Base-by-base conservation (phyloP, 352 stramenopile genomes). In the Blastocystis sp. region DNA sequence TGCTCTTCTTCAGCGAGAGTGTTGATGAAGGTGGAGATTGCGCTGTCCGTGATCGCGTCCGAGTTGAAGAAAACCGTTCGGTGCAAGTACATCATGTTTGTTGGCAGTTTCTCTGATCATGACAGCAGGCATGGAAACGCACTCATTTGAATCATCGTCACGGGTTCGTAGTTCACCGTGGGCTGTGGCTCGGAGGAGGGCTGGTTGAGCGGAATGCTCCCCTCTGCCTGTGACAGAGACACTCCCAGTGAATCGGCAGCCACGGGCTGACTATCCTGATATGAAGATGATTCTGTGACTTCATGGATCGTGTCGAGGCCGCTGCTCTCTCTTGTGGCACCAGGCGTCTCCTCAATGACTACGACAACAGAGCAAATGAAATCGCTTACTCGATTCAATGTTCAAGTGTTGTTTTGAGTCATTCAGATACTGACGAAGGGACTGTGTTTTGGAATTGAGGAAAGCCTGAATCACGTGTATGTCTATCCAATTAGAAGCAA, bases 91-190 rank as follows among this genome's bases (percentile, higher is more conserved):
- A 59, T 38, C 2, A 84, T 11, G 34, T 21, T 64, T 3, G 21
- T 68, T 19, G 28, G 19, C 9, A 84, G n/a, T 17, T 45, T 54
- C 28, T 84, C 74, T 84, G 54, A 3, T 21, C 19, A 59, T 68
- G 17, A 59, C 0, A 84, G 24, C 3, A 52, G 45, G 10, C 34
- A 84, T 17, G 40, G 14, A 45, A 4, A 19, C 24, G 19, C 43
- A 84, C 74, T 84, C 74, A 84, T 84, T 10, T 59, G 74, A 14
- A 84, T 84, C 74, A 84, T 84, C 11, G 3, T 40, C 54, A 84
- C 74, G 1, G 52, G n/a, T 7, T 84, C 74, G 14, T 69, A 84
- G 7, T 69, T 7, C 3, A 70, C 38, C n/a, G 11, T 21, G 7
- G 21, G 14, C 1, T 57, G 48, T 7, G 48, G 48, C 14, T 57